Evolutionary conservation across 148 eudicot species (phyloP), one percentile per base, ranked within the genome.

Genomic region (Limonium bicolor): DNA sequence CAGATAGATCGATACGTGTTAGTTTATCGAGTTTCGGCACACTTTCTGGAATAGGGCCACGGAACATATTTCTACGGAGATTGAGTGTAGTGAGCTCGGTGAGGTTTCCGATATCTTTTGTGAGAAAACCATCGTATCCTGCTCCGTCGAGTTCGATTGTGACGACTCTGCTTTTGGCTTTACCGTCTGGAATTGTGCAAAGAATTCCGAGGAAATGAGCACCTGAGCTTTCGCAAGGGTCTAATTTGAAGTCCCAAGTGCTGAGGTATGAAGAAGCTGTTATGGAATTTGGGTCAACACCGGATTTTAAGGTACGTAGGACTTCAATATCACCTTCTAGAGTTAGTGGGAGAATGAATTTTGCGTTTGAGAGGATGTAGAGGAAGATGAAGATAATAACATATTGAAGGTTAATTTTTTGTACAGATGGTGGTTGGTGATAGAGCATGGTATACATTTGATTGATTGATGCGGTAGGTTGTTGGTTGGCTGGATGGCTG

Each of bases 201-300:
- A 73, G 21, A 45, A 84, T 60, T 7, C 94, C 94, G 0, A 84
- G 72, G 59, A 84, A 84, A 24, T 54, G 65, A 5, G 66, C 65
- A 0, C 79, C 79, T 0, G 68, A 40, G 56, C 68, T 61, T 22
- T 73, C 85, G 5, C 94, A 84, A 0, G 88, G 94, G 59, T 84
- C 94, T 1, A 59, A 16, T 0, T 53, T 17, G 40, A 84, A 84
- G 26, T 79, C 55, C 94, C 88, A 84, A 5, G 60, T 58, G 46
- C 51, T 48, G 11, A 68, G 62, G 44, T 63, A 78, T 0, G 80
- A 71, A 30, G 37, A 55, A 20, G 49, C 39, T 14, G 85, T 64
- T 22, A 84, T 66, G 0, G 94, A 55, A 59, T 56, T 62, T 16
- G 81, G 82, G 32, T 79, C 81, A 8, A 84, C 57, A 1, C 78